A percentile compares a stretch with the other conserved stretches of the same genome.
phyloP scores from a whole-genome alignment of 495 filamentous ascomycete genomes.

The Xylaria longipes region DNA sequence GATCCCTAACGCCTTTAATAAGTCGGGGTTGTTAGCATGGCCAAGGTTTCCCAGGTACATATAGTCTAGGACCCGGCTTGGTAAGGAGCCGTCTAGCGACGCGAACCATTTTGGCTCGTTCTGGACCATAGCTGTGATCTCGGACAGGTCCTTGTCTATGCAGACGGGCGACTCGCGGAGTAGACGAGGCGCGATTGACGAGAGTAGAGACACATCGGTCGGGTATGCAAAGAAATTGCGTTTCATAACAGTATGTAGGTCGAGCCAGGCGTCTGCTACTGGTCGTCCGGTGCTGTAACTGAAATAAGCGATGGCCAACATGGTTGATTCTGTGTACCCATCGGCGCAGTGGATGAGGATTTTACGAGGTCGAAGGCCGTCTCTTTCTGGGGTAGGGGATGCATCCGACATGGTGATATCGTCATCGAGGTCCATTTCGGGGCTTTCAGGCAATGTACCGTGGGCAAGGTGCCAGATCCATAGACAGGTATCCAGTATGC shows the following conservation, averaged over 20 bases:
- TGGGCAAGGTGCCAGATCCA: slow-evolving; percentile 88
- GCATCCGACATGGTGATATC: slow-evolving; percentile 40
- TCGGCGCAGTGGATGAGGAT: slow-evolving; percentile 93
- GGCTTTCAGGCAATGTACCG: slow-evolving; percentile 51
- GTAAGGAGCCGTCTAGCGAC: slow-evolving; percentile 87
- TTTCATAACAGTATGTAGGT: slow-evolving; percentile 76
- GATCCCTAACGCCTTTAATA: slow-evolving; percentile 82
- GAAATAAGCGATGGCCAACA: slow-evolving; percentile 86
- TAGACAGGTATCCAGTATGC: slow-evolving; percentile 81
- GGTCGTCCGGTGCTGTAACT: slow-evolving; percentile 87
- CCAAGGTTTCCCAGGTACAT: slow-evolving; percentile 94
- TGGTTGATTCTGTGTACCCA: slow-evolving; percentile 92
- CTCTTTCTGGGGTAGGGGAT: slow-evolving; percentile 36
- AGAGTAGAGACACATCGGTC: slow-evolving; percentile 81
- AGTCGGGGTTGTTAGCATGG: slow-evolving; percentile 90
- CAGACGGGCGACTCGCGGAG: slow-evolving; percentile 56
- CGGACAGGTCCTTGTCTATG: slow-evolving; percentile 43
- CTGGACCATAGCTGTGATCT: slow-evolving; percentile 52
- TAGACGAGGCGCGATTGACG: slow-evolving; percentile 74
- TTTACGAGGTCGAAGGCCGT: slow-evolving; percentile 55
- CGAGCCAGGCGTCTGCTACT: slow-evolving; percentile 83
- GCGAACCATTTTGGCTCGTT: slow-evolving; percentile 79
- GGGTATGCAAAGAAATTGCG: slow-evolving; percentile 97
- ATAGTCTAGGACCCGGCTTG: slow-evolving; percentile 87
- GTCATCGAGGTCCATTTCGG: slow-evolving; percentile 52